Percentiles rank a stretch among this genome's conserved stretches.
Conservation (phyloP, 495 filamentous ascomycete genomes). For the Cladorrhinum samala region DNA sequence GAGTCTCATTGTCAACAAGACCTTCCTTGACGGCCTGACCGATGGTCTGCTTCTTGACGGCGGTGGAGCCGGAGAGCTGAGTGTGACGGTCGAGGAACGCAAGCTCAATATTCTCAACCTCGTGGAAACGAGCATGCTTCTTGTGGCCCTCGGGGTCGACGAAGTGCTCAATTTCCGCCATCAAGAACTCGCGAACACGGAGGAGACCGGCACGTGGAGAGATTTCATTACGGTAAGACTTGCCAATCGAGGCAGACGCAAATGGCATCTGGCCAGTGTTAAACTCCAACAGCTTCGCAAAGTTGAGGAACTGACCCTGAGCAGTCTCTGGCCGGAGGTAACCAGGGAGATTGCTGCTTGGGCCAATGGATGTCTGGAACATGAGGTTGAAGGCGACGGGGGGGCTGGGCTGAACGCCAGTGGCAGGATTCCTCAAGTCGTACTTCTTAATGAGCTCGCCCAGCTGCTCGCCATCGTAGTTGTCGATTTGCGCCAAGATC, state of each 20-base stretch:
- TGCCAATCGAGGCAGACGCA: slow-evolving; percentile 70
- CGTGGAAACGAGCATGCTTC: slow-evolving; percentile 62
- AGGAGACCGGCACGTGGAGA: slow-evolving; percentile 68
- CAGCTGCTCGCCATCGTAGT: slow-evolving; percentile 65
- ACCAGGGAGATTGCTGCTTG: slow-evolving; percentile 51
- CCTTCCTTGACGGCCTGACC: slow-evolving; percentile 63
- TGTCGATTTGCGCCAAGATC: slow-evolving; percentile 68
- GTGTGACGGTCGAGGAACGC: slow-evolving; percentile 63
- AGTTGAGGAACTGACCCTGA: slow-evolving; percentile 71
- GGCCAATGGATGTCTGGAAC: slow-evolving; percentile 70
- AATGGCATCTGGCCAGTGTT: slow-evolving; percentile 70
- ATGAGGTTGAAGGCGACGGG: slow-evolving; percentile 75
- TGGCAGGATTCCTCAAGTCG: slow-evolving; percentile 61
- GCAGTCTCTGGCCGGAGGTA: slow-evolving; percentile 70
- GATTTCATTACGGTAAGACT: slow-evolving; percentile 77
- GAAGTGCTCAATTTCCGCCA: slow-evolving; percentile 80
- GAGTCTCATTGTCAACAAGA: slow-evolving; percentile 75
- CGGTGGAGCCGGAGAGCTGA: slow-evolving; percentile 64
- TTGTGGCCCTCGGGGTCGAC: slow-evolving; percentile 67
- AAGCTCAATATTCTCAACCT: slow-evolving; percentile 61
- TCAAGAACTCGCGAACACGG: slow-evolving; percentile 72
- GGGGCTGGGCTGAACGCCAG: slow-evolving; percentile 50
- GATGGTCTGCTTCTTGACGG: slow-evolving; percentile 53
- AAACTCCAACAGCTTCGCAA: slow-evolving; percentile 70
- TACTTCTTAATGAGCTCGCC: slow-evolving; percentile 66